These are phyloP conservation scores for Eucalyptus melliodora DNA, from an alignment of 345 rosid species.

Conservation along the genomic window DNA sequence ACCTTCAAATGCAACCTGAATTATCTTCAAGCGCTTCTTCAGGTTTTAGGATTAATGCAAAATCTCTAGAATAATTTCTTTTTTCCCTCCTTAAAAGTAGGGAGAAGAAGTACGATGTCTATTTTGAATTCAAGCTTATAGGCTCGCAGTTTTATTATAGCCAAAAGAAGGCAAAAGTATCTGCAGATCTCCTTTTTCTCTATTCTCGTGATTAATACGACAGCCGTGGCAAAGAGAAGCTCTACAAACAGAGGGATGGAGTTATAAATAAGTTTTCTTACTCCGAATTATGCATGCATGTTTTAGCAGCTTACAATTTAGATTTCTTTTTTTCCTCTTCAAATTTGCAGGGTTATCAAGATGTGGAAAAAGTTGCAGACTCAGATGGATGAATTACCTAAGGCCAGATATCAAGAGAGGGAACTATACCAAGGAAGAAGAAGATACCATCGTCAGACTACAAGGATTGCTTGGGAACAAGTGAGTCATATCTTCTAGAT, in stretches of 20 bases:
- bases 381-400: constrained; percentile 53
- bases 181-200: neutral
- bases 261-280: neutral
- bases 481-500: neutral
- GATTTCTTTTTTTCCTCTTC: neutral
- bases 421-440: constrained; percentile 37
- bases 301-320: neutral
- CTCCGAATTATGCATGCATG: neutral
- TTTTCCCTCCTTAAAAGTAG: neutral
- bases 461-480: constrained; percentile 32
- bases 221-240: neutral
- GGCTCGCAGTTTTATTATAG: neutral
- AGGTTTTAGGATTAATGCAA: neutral
- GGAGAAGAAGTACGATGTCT: neutral
- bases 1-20: neutral
- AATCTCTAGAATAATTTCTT: neutral
- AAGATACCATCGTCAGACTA: constrained; percentile 24
- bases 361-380: constrained; percentile 62
- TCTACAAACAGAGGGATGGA: neutral
- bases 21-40: neutral
- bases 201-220: neutral
- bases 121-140: neutral
- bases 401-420: constrained; percentile 52
- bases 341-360: constrained; percentile 30
- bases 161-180: neutral